A percentile compares a stretch with the other conserved stretches of the same genome.
Conservation (phyloP, 306 rosid species). For the Vigna radiata region DNA sequence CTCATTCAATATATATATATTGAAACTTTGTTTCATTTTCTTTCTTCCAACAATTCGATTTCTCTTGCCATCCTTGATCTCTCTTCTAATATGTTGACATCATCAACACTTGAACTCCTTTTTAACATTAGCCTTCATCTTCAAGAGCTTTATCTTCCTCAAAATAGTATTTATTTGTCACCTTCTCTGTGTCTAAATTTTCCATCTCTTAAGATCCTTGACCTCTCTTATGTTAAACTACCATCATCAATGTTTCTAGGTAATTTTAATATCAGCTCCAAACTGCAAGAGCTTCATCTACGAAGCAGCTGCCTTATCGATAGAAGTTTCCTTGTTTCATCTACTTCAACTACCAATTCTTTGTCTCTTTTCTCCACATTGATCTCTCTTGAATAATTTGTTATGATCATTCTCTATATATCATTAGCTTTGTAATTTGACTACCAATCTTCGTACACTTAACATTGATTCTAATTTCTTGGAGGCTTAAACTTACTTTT, state of each 20-base stretch:
- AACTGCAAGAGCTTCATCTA: no score
- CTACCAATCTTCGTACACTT: slow-evolving; percentile 15
- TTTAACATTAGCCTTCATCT: background rate
- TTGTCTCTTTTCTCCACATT: background rate
- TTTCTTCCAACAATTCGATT: background rate
- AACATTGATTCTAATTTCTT: background rate
- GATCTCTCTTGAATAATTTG: background rate
- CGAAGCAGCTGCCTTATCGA: no score
- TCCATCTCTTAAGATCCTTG: background rate
- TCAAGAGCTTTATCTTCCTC: background rate
- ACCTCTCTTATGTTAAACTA: background rate
- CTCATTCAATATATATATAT: background rate
- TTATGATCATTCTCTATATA: background rate
- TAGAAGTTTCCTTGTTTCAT: background rate
- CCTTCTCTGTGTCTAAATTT: background rate
- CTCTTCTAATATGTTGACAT: background rate
- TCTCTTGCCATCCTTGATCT: slow-evolving; percentile 3
- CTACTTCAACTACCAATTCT: background rate
- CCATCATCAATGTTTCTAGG: background rate
- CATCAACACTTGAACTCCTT: background rate
- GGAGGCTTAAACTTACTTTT: background rate
- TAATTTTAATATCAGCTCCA: background rate
- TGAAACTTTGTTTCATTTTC: background rate
- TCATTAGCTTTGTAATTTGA: background rate
- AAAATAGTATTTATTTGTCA: background rate